Evolutionary conservation across 179 eudicot species (phyloP).

Genomic region (Spergularia azorica): DNA sequence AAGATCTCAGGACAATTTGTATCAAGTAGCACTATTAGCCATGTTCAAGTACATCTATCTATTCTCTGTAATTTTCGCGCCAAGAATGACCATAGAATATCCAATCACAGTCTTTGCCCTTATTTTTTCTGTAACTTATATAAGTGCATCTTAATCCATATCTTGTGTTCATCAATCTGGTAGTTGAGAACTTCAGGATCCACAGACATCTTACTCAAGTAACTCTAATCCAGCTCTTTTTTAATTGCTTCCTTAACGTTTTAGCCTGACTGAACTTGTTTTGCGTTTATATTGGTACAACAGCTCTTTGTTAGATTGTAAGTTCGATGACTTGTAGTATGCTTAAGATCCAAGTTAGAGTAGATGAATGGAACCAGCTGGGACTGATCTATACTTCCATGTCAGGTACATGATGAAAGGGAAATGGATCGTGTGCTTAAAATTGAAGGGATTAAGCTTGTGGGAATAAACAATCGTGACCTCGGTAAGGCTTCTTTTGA

Average conservation of each 20-base stretch:
- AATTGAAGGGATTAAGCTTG: conserved; percentile 79
- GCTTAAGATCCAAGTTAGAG: not conserved
- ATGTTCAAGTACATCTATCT: too few species aligned
- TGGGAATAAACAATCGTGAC: conserved; percentile 94
- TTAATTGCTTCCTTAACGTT: not conserved
- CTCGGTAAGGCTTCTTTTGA: conserved; percentile 53
- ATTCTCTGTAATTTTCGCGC: not conserved
- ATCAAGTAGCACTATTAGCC: not conserved
- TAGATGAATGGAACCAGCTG: not conserved
- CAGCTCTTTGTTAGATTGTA: not conserved
- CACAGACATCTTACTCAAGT: conserved; percentile 1
- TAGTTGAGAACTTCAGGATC: not conserved
- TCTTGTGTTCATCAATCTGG: not conserved
- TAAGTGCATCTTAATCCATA: not conserved
- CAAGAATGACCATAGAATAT: not conserved
- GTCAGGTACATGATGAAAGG: conserved; percentile 82
- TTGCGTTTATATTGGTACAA: not conserved
- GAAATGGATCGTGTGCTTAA: conserved; percentile 94
- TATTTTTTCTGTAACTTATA: not conserved
- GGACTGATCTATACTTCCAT: not conserved
- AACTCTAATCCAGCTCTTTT: not conserved
- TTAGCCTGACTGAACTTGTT: not conserved
- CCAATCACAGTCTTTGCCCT: too few species aligned
- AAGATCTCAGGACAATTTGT: not conserved
- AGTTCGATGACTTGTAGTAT: not conserved